phyloP scores from a whole-genome alignment of 2,329 filamentous ascomycete genomes.

The Colletotrichum cereale region DNA sequence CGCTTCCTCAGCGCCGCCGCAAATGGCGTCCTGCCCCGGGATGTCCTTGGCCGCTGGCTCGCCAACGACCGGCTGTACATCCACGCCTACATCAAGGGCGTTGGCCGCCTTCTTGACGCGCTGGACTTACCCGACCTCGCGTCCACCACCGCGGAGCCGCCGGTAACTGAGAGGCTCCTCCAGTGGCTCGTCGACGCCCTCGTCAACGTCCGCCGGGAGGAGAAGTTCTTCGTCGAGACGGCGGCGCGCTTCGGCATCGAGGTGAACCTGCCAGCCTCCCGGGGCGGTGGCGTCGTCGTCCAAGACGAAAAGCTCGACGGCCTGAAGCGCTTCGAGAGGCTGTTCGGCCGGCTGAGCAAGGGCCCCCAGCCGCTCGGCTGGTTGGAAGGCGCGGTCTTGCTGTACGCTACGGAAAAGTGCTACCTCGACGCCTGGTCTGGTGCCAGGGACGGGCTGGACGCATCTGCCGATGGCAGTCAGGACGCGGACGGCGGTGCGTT shows the following conservation, averaged over 20 bases:
- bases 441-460: conserved; percentile 55
- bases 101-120: conserved; percentile 73
- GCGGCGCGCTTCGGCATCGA: conserved; percentile 70
- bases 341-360: conserved; percentile 67
- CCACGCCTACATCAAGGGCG: conserved; percentile 76
- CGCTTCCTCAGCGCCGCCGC: conserved; percentile 76
- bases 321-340: conserved; percentile 53
- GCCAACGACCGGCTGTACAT: conserved; percentile 80
- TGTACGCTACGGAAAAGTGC: conserved; percentile 81
- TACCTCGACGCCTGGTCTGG: conserved; percentile 72
- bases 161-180: conserved; percentile 58
- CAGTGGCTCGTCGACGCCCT: conserved; percentile 74
- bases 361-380: conserved; percentile 60
- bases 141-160: conserved; percentile 34
- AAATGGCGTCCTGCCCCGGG: conserved; percentile 68
- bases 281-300: conserved; percentile 42
- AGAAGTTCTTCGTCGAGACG: conserved; percentile 75
- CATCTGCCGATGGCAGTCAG: conserved; percentile 31
- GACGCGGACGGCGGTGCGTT: conserved; percentile 75
- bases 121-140: conserved; percentile 64
- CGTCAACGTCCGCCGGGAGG: conserved; percentile 75
- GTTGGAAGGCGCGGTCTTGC: conserved; percentile 77
- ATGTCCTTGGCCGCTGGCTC: conserved; percentile 73
- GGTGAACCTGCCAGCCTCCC: conserved; percentile 52
- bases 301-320: conserved; percentile 54